Conservation (phyloP, 2,329 filamentous ascomycete genomes). For the Penicillium frequentans region DNA sequence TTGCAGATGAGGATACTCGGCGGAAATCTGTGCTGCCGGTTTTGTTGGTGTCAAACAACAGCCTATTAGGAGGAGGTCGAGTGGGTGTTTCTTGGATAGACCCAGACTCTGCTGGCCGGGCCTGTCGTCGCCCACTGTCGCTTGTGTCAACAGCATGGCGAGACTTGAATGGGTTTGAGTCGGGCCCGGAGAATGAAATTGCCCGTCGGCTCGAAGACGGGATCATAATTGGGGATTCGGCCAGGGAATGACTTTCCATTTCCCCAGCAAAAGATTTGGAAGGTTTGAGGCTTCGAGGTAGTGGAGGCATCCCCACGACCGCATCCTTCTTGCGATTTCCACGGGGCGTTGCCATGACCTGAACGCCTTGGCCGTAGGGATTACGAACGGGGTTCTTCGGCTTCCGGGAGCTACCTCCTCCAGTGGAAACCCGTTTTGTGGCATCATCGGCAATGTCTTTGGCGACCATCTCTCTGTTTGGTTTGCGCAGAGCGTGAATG, state of each 20-base stretch:
- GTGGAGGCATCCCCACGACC: conserved; percentile 25
- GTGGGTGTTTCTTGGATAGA: conserved; percentile 43
- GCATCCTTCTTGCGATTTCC: conserved; percentile 36
- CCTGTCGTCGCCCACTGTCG: conserved; percentile 6
- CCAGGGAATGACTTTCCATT: conserved; percentile 26
- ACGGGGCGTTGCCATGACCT: conserved; percentile 51
- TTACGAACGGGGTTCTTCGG: conserved; percentile 44
- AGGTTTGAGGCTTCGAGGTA: conserved; percentile 24
- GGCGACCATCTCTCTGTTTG: conserved; percentile 48
- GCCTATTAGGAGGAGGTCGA: conserved; percentile 31
- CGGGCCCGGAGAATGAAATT: conserved; percentile 26
- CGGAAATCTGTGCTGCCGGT: conserved; percentile 6
- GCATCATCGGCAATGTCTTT: conserved; percentile 47
- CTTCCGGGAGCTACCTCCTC: conserved; percentile 36
- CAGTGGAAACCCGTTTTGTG: conserved; percentile 34
- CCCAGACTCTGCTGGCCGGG: conserved; percentile 9
- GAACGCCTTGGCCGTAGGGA: conserved; percentile 44
- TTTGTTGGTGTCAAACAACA: conserved; percentile 17
- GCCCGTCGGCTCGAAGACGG: conserved; percentile 34
- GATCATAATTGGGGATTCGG: conserved; percentile 30
- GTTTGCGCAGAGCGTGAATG: conserved; percentile 48
- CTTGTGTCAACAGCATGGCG: conserved; percentile 1
- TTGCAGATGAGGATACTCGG: conserved; percentile 14
- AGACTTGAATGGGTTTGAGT: conserved; percentile 17
- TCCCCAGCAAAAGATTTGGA: conserved; percentile 32